Percentiles rank a stretch among this genome's conserved stretches.
Evolutionary conservation across 2,329 filamentous ascomycete genomes (phyloP).

Genomic region (Cordyceps javanica): DNA sequence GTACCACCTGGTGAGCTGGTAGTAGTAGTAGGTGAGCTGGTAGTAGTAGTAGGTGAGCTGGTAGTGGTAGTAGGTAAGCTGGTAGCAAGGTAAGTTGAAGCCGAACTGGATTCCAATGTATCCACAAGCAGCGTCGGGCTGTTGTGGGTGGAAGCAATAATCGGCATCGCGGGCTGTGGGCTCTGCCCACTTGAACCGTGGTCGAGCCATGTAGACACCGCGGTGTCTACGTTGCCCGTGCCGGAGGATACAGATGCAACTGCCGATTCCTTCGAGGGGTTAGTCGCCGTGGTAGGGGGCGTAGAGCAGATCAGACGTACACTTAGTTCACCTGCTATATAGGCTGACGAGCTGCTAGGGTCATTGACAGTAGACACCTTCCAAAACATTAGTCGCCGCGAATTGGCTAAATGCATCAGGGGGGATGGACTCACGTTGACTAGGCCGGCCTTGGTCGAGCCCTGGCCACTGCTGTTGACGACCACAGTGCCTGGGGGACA

Average conservation of each 20-base stretch:
- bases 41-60: not conserved
- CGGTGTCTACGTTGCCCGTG: not conserved
- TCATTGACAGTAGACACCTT: constrained; percentile 16
- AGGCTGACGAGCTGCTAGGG: constrained; percentile 12
- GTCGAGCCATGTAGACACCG: constrained; percentile 8
- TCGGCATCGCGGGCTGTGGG: not conserved
- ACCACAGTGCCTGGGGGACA: constrained; percentile 12
- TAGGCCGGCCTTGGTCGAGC: not conserved
- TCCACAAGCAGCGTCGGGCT: not conserved
- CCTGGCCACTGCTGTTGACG: constrained; percentile 1
- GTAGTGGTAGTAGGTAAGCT: not conserved
- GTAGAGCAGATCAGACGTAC: constrained; percentile 9
- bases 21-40: not conserved
- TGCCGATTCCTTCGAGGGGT: constrained; percentile 19
- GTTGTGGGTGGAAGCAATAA: not conserved
- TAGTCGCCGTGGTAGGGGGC: constrained; percentile 14
- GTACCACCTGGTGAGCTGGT: not conserved
- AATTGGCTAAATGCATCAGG: not conserved
- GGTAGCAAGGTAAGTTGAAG: not conserved
- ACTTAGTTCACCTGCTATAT: constrained; percentile 14
- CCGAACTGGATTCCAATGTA: not conserved
- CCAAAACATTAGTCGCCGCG: constrained; percentile 16
- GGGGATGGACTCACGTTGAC: constrained; percentile 15
- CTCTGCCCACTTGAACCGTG: not conserved
- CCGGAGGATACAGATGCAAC: constrained; percentile 9